Percentiles rank a stretch among this genome's conserved stretches.
Evolutionary conservation across 352 stramenopile genomes (phyloP).

Genomic region (Achlya hypogyna): DNA sequence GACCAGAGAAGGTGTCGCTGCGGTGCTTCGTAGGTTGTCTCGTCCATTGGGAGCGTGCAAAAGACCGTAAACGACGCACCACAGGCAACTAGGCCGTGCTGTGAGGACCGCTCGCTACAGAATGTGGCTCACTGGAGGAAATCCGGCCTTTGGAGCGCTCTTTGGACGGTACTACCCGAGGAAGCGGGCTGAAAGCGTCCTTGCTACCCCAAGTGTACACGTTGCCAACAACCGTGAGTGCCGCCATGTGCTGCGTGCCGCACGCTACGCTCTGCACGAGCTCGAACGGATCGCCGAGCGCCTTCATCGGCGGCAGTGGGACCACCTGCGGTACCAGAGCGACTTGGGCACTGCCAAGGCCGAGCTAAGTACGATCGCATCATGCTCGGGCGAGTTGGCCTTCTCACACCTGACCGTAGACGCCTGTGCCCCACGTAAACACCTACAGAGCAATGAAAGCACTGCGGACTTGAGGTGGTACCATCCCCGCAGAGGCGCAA

Average conservation of each 20-base stretch:
- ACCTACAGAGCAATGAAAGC: constrained; percentile 19
- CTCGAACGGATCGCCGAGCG: constrained; percentile 31
- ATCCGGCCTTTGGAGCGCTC: constrained; percentile 21
- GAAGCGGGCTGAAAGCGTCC: constrained; percentile 33
- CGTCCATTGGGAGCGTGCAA: constrained; percentile 44
- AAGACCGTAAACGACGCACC: constrained; percentile 66
- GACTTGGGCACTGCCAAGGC: constrained; percentile 33
- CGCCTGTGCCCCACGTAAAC: constrained; percentile 62
- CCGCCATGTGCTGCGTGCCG: constrained; percentile 56
- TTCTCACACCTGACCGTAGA: constrained; percentile 44
- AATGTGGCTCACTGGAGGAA: not conserved
- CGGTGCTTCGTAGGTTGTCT: constrained; percentile 45
- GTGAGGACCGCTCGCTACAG: not conserved
- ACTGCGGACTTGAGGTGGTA: not conserved
- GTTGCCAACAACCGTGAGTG: constrained; percentile 36
- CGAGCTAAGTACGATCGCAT: constrained; percentile 27
- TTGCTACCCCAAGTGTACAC: constrained; percentile 65
- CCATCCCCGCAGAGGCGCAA: not conserved
- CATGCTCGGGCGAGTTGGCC: not conserved
- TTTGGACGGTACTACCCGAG: constrained; percentile 29
- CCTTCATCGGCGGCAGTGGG: constrained; percentile 24
- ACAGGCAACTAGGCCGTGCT: constrained; percentile 49
- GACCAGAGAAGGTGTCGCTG: constrained; percentile 44
- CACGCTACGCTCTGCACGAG: constrained; percentile 37
- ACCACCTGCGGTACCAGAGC: constrained; percentile 37